Evolutionary conservation across 23 red algal genomes (phyloP).

Genomic region (Gracilaria caudata): DNA sequence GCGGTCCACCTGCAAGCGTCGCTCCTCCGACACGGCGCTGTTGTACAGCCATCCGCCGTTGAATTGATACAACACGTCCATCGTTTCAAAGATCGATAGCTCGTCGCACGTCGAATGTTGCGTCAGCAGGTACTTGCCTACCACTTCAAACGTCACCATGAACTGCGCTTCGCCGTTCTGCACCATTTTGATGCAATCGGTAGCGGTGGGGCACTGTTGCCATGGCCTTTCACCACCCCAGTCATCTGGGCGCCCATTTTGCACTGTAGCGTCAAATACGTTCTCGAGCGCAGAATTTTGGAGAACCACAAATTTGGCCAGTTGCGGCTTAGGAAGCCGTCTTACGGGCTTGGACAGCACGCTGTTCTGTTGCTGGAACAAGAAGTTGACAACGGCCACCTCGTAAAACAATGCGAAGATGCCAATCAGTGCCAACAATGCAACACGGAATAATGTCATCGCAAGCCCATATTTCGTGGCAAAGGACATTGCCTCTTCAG

Average conservation of each 20-base stretch:
- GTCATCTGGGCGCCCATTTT: neutral
- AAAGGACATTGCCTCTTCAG: conserved; percentile 11
- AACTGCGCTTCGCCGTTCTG: conserved; percentile 6
- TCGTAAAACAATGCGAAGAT: conserved; percentile 61
- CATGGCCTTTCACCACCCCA: neutral
- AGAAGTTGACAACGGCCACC: conserved; percentile 59
- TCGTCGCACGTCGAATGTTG: conserved; percentile 28
- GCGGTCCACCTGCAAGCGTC: conserved; percentile 36
- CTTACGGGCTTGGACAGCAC: conserved; percentile 27
- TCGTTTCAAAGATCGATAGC: conserved; percentile 27
- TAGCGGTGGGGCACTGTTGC: conserved; percentile 28
- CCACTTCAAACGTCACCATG: conserved; percentile 36
- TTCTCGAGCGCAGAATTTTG: conserved; percentile 48
- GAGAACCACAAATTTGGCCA: conserved; percentile 21
- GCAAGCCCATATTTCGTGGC: conserved; percentile 43
- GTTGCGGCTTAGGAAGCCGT: neutral
- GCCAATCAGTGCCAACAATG: conserved; percentile 22
- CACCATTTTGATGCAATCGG: conserved; percentile 14
- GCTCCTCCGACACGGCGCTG: conserved; percentile 16
- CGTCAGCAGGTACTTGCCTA: conserved; percentile 46
- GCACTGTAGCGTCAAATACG: conserved; percentile 34
- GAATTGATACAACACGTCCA: conserved; percentile 43
- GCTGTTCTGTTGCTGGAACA: conserved; percentile 50
- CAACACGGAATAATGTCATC: conserved; percentile 39
- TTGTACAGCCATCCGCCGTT: conserved; percentile 55